Evolutionary conservation across 176 grass and related monocot species (phyloP), one percentile per base, ranked within the genome.

Genomic region (Eleusine coracana): DNA sequence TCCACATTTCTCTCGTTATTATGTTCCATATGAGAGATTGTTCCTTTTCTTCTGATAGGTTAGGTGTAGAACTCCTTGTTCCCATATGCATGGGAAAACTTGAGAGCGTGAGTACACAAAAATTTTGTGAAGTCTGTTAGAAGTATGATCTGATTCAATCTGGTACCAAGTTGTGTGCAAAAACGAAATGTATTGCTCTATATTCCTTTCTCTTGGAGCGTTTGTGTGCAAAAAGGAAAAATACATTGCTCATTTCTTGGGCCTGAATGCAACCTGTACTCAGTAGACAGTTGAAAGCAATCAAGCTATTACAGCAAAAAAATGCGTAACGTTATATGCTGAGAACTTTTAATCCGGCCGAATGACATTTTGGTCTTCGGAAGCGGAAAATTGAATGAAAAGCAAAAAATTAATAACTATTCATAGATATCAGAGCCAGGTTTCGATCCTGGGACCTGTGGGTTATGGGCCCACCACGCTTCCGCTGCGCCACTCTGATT

Each of bases 401-500:
- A n/a, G n/a, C n/a, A n/a, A n/a, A n/a, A n/a, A n/a, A n/a, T n/a
- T n/a, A n/a, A n/a, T n/a, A n/a, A n/a, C n/a, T n/a, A n/a, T n/a
- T n/a, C n/a, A n/a, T n/a, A n/a, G n/a, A n/a, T n/a, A n/a, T n/a
- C n/a, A n/a, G 86, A 97, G 90, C 86, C 84, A 93, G 88, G 92
- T 94, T 92, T 92, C 82, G 84, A 94, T 92, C 88, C 90, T 91
- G 84, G 71, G 92, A 91, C 88, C 90, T 98, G 86, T 95, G 90
- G 86, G 94, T 97, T 94, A 97, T 94, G 94, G 92, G 94, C 88
- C 92, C 92, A 94, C 86, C 90, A 97, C 92, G 90, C 90, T 94
- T 93, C 89, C 83, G 87, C 96, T 98, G 87, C 93, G 80, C 84
- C 93, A 95, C 87, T 98, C 68, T 94, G 92, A 93, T 98, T 34